phyloP scores from a whole-genome alignment of 495 filamentous ascomycete genomes.

The Stereocaulon alpinum region DNA sequence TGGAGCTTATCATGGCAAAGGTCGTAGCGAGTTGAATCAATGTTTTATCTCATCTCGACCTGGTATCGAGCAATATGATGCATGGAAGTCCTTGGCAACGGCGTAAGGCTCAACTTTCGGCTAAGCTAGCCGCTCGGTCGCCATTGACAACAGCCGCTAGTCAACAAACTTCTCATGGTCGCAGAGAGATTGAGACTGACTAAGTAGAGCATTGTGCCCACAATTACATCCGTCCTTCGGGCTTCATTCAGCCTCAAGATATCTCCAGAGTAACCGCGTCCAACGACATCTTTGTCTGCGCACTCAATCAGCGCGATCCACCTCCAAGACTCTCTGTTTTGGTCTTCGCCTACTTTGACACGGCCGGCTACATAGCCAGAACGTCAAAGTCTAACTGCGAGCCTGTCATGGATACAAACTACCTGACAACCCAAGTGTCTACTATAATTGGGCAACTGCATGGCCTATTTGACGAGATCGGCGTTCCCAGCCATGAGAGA shows the following conservation, averaged over 20 bases:
- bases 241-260: no score
- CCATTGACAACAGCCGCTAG: conserved; percentile 5
- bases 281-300: neutral
- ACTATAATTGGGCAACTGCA: conserved; percentile 85
- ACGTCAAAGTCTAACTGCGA: neutral
- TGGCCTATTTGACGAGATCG: conserved; percentile 92
- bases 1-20: neutral
- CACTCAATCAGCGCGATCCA: neutral
- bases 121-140: neutral
- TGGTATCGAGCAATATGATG: no score
- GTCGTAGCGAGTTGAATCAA: neutral
- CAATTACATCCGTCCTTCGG: neutral
- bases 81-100: neutral
- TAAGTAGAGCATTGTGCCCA: neutral
- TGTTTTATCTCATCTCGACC: neutral
- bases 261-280: no score
- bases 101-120: conserved; percentile 1
- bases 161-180: conserved; percentile 1
- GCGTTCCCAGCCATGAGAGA: conserved; percentile 79
- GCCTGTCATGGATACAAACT: conserved; percentile 72
- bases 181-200: neutral
- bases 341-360: neutral
- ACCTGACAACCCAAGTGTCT: conserved; percentile 85
- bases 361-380: neutral
- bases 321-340: neutral